phyloP scores from a whole-genome alignment of 805 yeast species.

The Kregervanrija fluxuum region DNA sequence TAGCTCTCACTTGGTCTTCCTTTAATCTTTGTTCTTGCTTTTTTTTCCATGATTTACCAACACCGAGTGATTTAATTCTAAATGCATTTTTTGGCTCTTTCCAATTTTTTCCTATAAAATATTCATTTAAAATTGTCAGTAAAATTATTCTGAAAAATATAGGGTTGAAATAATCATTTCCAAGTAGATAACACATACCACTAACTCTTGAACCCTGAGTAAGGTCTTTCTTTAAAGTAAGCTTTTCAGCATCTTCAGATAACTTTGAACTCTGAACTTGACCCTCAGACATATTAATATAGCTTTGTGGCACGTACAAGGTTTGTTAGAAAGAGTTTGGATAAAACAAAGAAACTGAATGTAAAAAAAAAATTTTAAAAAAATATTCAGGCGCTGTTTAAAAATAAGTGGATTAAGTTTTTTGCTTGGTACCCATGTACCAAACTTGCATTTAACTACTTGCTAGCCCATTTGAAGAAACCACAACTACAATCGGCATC shows the following conservation, averaged over 20 bases:
- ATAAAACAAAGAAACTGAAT: too few species aligned
- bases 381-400: too few species aligned
- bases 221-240: conserved; percentile 13
- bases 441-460: conserved; percentile 1
- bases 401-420: too few species aligned
- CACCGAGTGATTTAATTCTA: conserved; percentile 56
- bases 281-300: too few species aligned
- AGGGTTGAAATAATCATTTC: not conserved
- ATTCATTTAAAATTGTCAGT: not conserved
- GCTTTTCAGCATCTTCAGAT: conserved; percentile 5
- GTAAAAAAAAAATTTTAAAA: too few species aligned
- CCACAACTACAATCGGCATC: conserved; percentile 37
- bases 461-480: conserved; percentile 45
- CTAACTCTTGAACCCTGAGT: conserved; percentile 25
- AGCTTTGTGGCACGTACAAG: too few species aligned
- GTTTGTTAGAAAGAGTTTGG: too few species aligned
- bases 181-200: conserved; percentile 15
- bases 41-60: conserved; percentile 54
- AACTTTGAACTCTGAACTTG: not conserved
- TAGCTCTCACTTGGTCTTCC: conserved; percentile 60
- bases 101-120: conserved; percentile 67
- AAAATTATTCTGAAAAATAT: not conserved
- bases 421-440: too few species aligned
- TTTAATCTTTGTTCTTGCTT: conserved; percentile 60
- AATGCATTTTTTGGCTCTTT: conserved; percentile 62